These are phyloP conservation scores for Typha latifolia DNA, from an alignment of 176 grass and related monocot genomes.

Conservation along the genomic window DNA sequence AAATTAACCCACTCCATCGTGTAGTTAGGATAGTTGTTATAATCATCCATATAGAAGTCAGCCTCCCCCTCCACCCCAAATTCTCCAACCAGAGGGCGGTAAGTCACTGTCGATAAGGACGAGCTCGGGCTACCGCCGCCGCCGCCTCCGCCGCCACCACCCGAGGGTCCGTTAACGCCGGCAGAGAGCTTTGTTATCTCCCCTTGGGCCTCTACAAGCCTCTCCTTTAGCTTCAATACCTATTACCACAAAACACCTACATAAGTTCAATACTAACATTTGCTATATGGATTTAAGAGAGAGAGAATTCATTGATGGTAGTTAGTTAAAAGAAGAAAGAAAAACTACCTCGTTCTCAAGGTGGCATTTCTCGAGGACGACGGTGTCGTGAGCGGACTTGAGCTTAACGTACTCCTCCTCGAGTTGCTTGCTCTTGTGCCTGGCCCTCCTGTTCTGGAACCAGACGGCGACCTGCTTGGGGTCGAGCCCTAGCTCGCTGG, in stretches of 20 bases:
- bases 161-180: neutral
- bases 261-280: too few species aligned
- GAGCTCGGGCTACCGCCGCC: constrained; percentile 64
- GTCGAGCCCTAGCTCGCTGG: constrained; percentile 70
- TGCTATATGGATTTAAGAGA: too few species aligned
- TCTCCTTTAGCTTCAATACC: constrained; percentile 69
- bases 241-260: constrained; percentile 1
- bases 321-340: too few species aligned
- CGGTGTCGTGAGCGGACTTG: constrained; percentile 64
- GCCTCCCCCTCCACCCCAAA: constrained; percentile 43
- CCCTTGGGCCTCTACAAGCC: constrained; percentile 42
- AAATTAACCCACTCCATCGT: constrained; percentile 36
- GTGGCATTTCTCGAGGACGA: constrained; percentile 69
- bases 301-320: too few species aligned
- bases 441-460: constrained; percentile 97
- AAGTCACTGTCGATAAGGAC: constrained; percentile 70
- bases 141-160: neutral
- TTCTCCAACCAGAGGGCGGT: constrained; percentile 41
- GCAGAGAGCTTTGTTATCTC: constrained; percentile 44
- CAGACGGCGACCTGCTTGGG: constrained; percentile 94
- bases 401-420: constrained; percentile 89
- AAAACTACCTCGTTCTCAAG: constrained; percentile 65
- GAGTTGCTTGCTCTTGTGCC: constrained; percentile 95
- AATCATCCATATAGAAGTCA: constrained; percentile 54
- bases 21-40: constrained; percentile 36